These are phyloP conservation scores for Gossypium australe DNA, from an alignment of 345 rosid genomes.

Conservation along the genomic window DNA sequence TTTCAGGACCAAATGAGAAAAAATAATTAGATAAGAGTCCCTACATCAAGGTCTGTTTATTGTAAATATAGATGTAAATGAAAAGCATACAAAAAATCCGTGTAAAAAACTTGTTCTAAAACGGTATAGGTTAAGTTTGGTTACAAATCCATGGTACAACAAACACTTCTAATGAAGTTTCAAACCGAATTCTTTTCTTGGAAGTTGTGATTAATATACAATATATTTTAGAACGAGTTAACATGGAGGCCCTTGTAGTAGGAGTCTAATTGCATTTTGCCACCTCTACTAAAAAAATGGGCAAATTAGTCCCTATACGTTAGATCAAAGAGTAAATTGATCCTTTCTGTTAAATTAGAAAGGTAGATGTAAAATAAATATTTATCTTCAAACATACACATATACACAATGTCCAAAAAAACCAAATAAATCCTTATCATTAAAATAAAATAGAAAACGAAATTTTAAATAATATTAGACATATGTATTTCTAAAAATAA, in stretches of 20 bases:
- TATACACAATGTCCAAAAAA: background rate
- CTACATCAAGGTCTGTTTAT: background rate
- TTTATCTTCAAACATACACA: background rate
- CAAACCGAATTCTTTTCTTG: background rate
- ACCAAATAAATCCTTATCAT: background rate
- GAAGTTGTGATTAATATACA: background rate
- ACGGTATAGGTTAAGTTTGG: background rate
- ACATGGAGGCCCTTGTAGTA: no score
- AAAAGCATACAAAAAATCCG: background rate
- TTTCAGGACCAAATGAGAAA: background rate
- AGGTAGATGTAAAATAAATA: conserved; percentile 18
- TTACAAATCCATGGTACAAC: background rate
- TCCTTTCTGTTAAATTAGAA: background rate
- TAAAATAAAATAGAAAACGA: background rate
- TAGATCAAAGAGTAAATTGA: no score
- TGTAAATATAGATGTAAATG: background rate
- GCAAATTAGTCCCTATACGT: no score
- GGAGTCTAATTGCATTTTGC: no score
- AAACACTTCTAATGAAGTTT: background rate
- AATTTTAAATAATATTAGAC: no score
- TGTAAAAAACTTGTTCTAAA: background rate
- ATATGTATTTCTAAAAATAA: background rate
- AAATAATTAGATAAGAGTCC: background rate
- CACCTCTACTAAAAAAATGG: no score
- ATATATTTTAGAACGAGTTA: background rate